These are phyloP conservation scores for Echinosphaeria canescens DNA, from an alignment of 2,329 filamentous ascomycete genomes.

Conservation along the genomic window DNA sequence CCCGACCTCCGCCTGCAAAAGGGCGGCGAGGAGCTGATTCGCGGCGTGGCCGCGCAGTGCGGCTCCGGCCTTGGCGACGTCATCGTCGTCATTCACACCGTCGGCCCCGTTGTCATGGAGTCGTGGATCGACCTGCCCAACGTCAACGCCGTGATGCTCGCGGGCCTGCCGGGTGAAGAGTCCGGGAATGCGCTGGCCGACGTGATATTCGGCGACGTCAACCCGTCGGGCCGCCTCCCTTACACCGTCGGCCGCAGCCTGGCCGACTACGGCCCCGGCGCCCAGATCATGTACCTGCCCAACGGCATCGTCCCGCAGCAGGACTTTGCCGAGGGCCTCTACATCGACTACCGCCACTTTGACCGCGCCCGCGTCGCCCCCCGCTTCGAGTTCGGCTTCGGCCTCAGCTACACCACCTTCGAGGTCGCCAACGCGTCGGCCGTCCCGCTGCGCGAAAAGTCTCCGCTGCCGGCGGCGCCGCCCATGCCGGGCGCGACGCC, in stretches of 20 bases:
- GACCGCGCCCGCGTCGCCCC: slow-evolving; percentile 56
- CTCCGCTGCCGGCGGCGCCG: slow-evolving; percentile 13
- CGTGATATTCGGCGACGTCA: slow-evolving; percentile 57
- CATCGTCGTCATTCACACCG: slow-evolving; percentile 70
- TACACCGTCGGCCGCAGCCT: slow-evolving; percentile 65
- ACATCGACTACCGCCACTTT: slow-evolving; percentile 80
- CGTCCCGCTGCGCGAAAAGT: slow-evolving; percentile 21
- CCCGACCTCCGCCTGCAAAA: slow-evolving; percentile 58
- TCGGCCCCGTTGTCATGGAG: slow-evolving; percentile 67
- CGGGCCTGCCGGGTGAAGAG: slow-evolving; percentile 76
- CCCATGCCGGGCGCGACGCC: slow-evolving; percentile 15
- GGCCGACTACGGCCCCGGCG: slow-evolving; percentile 41
- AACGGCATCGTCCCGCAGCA: slow-evolving; percentile 58
- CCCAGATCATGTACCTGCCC: slow-evolving; percentile 44
- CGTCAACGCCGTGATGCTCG: slow-evolving; percentile 60
- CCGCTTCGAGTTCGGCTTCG: slow-evolving; percentile 72
- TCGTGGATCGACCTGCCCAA: slow-evolving; percentile 57
- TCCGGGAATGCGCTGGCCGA: slow-evolving; percentile 66
- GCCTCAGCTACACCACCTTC: slow-evolving; percentile 64
- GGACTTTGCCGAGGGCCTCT: slow-evolving; percentile 63
- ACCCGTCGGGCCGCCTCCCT: slow-evolving; percentile 59
- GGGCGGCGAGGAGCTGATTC: slow-evolving; percentile 53
- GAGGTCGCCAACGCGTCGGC: slow-evolving; percentile 31
- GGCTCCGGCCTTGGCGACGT: slow-evolving; percentile 36
- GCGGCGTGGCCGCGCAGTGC: slow-evolving; percentile 32